Evolutionary conservation across 768 basidiomycete species (phyloP), one percentile per base, ranked within the genome.

Genomic region (Auriscalpium vulgare): DNA sequence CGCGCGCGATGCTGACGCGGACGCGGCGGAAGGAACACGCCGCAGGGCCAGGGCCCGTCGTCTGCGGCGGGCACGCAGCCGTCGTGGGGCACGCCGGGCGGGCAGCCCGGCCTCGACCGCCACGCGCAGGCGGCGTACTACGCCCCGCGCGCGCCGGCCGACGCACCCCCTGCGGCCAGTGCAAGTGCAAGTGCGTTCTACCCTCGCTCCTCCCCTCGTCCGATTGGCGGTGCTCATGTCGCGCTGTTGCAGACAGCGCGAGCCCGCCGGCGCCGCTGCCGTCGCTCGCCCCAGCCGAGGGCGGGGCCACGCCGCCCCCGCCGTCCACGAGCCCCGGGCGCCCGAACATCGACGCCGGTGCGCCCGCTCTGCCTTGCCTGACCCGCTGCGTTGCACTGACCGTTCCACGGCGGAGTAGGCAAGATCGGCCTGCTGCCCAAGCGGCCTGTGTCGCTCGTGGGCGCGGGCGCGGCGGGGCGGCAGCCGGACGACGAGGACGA

Each of bases 371-470:
- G 8, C 11, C 40, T 1, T 50, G 13, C 10, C 8, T 35, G 4
- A 21, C n/a, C 11, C 3, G 51, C 35, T 43, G 37, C 44, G 52
- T 21, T 47, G 19, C 35, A 29, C 47, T 46, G 49, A 21, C 10
- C 34, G n/a, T 19, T 17, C 13, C 8, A 53, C 23, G 29, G 2
- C 29, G 29, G 29, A 29, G 29, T 7, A 61, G 59, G 54, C 51
- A 66, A 65, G 45, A 51, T 67, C 17, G 66, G 66, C 8, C 34
- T 67, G 49, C 63, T 68, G 36, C 66, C 66, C 8, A 67, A 67
- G 54, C 61, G 64, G 13, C 66, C 66, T 0, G 64, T 67, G 1
- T 62, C 66, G 19, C 55, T 67, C 19, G 51, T 62, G 16, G 51
- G 52, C 48, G 10, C 54, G 44, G 38, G 35, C 11, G 11, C 35